Base-by-base conservation (phyloP, 2,329 filamentous ascomycete species). In the Botrytis squamosa region DNA sequence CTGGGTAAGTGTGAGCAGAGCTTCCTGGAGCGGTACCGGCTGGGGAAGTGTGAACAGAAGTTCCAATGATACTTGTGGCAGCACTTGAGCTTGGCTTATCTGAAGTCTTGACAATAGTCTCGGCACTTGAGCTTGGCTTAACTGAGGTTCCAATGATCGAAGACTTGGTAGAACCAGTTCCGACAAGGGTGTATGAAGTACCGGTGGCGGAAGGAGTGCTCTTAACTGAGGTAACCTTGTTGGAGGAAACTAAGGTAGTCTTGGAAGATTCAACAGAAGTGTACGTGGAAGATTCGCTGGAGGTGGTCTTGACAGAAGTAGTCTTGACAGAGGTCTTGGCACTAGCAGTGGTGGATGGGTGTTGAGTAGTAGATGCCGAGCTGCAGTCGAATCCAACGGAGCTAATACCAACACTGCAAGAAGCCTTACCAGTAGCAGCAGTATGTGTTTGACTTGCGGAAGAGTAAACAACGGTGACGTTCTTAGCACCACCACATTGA, bases 401-500 rank as follows among this genome's bases (percentile, higher is more conserved):
- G 84, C 93, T 91, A 79, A 96, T 88, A 79, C 90, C 90, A 79
- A 97, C 87, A 78, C 88, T 87, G 85, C 93, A 96, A 84, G 67
- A 86, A 74, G 85, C 81, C 80, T 87, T 86, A 76, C 82, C 83
- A 71, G 86, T 82, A 76, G 88, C 84, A 81, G 91, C 89, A 74
- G 88, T 83, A 14, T 70, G 49, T 49, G 74, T 74, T 60, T 78
- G 76, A 76, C 86, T 84, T 66, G 88, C 87, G 40, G 71, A 68
- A 72, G 71, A 60, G 83, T 86, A 89, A 82, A 90, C 84, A 81
- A 98, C 90, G 72, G 88, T 90, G 75, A 98, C 94, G 74, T 89
- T 90, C 81, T 88, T 93, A 77, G 95, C 95, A 83, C 95, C 95
- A 88, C 94, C 95, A 82, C 95, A 98, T 87, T 98, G 94, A 75